Base-by-base conservation (phyloP, 1,139 yeast species). In the Saccharomyces uvarum region DNA sequence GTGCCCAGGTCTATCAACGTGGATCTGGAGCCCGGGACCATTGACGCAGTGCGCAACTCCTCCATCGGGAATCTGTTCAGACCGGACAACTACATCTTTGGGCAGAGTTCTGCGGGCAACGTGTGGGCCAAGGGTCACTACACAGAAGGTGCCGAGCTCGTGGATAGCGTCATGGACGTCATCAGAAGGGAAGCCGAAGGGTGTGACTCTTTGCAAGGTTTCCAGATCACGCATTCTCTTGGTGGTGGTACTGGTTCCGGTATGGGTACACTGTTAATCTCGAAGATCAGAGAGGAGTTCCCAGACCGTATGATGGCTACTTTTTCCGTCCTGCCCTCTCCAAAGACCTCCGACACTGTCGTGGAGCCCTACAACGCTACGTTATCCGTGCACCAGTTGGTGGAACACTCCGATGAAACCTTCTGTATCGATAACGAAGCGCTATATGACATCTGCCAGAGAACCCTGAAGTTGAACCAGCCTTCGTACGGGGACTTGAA, bases 231-330 rank as follows among this genome's bases (percentile, higher is more conserved):
- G 54, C 97, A 89, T 73, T 89, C 96, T 48, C 80, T 89, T 60
- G 97, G 97, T 73, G 97, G 97, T 74, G 97, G 97, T 77, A 89
- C 97, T 54, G 97, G 97, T 69, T 88, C 96, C 38, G 97, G 97
- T 74, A 84, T 89, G 91, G 97, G 96, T 69, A 88, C 96, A 49
- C 74, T 88, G 63, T 78, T 88, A 67, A 82, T 88, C 64, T 81
- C 89, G 56, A 84, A 84, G 68, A 85, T 88, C 67, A 82, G 90
- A 73, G 95, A 88, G 71, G 96, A 88, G 72, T 88, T 83, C 66
- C 90, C 95, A 52, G 97, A 89, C 73, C 84, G 96, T 77, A 89
- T 89, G 96, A 84, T 88, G 88, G 95, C 96, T 46, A 88, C 96
- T 29, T 89, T 88, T 70, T 88, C 96, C 3, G 96, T 89, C 57